phyloP scores from a whole-genome alignment of 768 basidiomycete species.

The Naganishia randhawae region DNA sequence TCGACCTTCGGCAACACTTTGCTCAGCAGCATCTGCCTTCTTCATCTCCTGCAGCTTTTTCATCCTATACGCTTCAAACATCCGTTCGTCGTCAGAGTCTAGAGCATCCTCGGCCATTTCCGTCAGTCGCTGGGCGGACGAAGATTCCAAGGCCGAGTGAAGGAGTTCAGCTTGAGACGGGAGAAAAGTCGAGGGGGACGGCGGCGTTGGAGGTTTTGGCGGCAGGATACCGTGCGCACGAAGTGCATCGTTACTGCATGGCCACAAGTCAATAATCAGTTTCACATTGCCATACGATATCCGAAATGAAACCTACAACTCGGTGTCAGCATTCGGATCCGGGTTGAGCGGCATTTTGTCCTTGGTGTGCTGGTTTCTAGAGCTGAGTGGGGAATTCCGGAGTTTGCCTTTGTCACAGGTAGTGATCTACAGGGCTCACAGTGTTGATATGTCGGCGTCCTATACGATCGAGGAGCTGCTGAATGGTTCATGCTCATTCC shows the following conservation, averaged over 20 bases:
- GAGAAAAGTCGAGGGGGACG: slow-evolving; percentile 74
- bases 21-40: slow-evolving; percentile 58
- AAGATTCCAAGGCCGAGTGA: slow-evolving; percentile 38
- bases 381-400: too few species aligned
- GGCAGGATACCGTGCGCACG: slow-evolving; percentile 89
- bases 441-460: too few species aligned
- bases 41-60: slow-evolving; percentile 65
- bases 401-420: too few species aligned
- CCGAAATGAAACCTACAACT: slow-evolving; percentile 66
- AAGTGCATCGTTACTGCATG: slow-evolving; percentile 78
- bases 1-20: slow-evolving; percentile 61
- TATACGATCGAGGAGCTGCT: too few species aligned
- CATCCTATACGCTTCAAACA: slow-evolving; percentile 64
- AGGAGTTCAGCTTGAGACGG: slow-evolving; percentile 56
- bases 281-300: not conserved
- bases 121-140: slow-evolving; percentile 53
- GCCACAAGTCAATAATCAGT: too few species aligned
- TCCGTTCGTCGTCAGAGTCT: slow-evolving; percentile 72
- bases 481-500: too few species aligned
- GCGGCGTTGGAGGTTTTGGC: slow-evolving; percentile 64
- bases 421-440: too few species aligned
- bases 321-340: slow-evolving; percentile 87
- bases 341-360: slow-evolving; percentile 37
- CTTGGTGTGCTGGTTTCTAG: too few species aligned
- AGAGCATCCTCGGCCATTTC: slow-evolving; percentile 68